phyloP scores from a whole-genome alignment of 2,329 filamentous ascomycete genomes.

The Hypoxylon sp. region DNA sequence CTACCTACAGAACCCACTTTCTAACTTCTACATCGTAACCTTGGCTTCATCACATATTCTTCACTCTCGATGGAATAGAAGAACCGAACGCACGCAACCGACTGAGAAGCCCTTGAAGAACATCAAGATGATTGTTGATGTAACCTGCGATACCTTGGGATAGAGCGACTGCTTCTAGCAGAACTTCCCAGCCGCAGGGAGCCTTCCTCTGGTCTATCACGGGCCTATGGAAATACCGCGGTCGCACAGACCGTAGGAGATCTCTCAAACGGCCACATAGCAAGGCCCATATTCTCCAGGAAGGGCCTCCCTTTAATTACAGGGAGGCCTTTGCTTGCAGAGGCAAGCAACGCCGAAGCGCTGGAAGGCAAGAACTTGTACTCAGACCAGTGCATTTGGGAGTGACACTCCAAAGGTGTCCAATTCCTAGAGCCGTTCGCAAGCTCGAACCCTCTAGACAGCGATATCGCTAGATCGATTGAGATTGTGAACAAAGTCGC shows the following conservation, averaged over 20 bases:
- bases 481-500: constrained; percentile 44
- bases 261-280: constrained; percentile 56
- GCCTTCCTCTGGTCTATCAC: no score
- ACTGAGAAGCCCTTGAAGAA: no score
- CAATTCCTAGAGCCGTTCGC: constrained; percentile 51
- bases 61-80: no score
- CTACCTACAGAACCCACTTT: no score
- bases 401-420: constrained; percentile 54
- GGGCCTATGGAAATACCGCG: no score
- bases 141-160: no score
- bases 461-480: constrained; percentile 38
- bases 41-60: no score
- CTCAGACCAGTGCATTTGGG: constrained; percentile 52
- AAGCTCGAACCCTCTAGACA: constrained; percentile 51
- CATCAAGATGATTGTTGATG: no score
- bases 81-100: no score
- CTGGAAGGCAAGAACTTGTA: constrained; percentile 52
- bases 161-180: no score
- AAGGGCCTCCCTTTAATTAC: constrained; percentile 54
- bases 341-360: constrained; percentile 52
- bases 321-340: constrained; percentile 48
- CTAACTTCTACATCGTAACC: no score
- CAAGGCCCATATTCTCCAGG: constrained; percentile 50
- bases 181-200: no score
- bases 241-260: constrained; percentile 54